phyloP scores from a whole-genome alignment of 768 basidiomycete genomes.

The Leccinum subgranulosum region DNA sequence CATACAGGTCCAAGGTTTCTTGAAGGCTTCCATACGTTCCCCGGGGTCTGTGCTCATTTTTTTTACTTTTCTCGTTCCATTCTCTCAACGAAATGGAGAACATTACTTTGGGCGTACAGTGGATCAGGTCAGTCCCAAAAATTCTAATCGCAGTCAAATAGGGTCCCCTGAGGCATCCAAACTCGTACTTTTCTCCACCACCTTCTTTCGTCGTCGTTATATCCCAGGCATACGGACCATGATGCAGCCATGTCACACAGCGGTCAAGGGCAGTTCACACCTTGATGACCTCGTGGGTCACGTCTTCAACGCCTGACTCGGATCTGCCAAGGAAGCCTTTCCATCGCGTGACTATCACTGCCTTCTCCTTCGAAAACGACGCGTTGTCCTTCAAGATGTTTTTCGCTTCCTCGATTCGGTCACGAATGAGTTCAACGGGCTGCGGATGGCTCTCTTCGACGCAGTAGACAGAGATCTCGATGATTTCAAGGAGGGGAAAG shows the following conservation, averaged over 20 bases:
- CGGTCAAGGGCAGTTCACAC: conserved; percentile 1
- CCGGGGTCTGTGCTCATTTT: neutral
- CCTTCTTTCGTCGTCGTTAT: neutral
- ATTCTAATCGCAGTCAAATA: neutral
- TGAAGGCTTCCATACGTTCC: too few relatives aligned
- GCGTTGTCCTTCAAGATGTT: conserved; percentile 6
- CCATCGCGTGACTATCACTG: neutral
- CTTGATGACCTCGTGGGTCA: conserved; percentile 1
- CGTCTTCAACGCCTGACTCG: neutral
- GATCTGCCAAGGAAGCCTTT: neutral
- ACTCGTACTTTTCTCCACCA: neutral
- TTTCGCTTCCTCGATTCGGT: neutral
- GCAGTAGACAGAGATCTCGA: conserved; percentile 1
- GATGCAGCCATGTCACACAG: neutral
- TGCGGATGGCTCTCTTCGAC: neutral
- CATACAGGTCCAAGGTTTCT: too few relatives aligned
- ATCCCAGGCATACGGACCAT: neutral
- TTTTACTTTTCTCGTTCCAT: neutral
- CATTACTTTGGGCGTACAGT: neutral
- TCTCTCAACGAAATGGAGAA: neutral
- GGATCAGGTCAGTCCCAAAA: neutral
- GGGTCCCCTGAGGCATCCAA: neutral
- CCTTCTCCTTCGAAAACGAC: conserved; percentile 5
- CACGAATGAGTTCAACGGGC: neutral
- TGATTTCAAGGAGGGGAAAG: conserved; percentile 3